Evolutionary conservation across 306 rosid species (phyloP).

Genomic region (Cucumis cinereus): DNA sequence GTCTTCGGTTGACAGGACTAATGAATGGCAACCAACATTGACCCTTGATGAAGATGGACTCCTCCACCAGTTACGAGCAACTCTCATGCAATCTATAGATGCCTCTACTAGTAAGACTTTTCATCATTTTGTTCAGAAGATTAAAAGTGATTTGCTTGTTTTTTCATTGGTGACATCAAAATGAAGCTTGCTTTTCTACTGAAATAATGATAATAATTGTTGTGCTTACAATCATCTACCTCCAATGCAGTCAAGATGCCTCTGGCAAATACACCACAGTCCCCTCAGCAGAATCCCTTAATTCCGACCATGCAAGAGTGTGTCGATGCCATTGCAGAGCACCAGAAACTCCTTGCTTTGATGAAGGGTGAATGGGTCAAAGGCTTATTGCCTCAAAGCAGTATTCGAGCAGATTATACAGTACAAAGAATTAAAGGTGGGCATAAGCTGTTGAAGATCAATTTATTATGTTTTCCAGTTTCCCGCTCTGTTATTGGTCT

Average conservation of each 20-base stretch:
- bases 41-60: conserved; percentile 78
- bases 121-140: conserved; percentile 3
- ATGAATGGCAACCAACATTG: conserved; percentile 72
- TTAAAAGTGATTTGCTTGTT: not conserved
- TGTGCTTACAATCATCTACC: conserved; percentile 11
- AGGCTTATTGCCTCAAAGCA: conserved; percentile 87
- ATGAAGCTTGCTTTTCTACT: not conserved
- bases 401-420: conserved; percentile 71
- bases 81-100: conserved; percentile 68
- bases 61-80: conserved; percentile 68
- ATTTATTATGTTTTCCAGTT: not conserved
- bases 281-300: conserved; percentile 51
- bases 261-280: conserved; percentile 36
- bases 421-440: conserved; percentile 76
- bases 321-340: conserved; percentile 71
- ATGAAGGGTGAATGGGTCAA: conserved; percentile 94
- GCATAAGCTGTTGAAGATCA: conserved; percentile 10
- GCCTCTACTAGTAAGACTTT: conserved; percentile 48
- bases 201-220: not conserved
- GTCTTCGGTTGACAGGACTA: conserved; percentile 50
- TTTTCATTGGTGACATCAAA: not conserved
- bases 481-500: not conserved
- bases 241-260: conserved; percentile 43
- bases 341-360: conserved; percentile 81
- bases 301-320: conserved; percentile 71